Evolutionary conservation across 768 basidiomycete genomes (phyloP).

Genomic region (Lactifluus pinguis): DNA sequence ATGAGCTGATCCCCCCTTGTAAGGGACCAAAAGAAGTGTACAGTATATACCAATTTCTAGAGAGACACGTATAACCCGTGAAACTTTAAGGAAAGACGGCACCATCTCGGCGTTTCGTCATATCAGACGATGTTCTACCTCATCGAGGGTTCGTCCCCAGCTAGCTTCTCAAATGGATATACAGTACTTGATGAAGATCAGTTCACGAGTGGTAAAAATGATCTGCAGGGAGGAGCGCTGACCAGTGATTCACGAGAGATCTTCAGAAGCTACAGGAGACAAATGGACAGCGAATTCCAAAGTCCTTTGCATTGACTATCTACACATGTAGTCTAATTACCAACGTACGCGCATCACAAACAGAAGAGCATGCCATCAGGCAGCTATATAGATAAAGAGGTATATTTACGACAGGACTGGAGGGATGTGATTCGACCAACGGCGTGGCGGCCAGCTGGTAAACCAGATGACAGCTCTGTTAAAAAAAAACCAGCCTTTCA

Average conservation of each 20-base stretch:
- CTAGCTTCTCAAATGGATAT: no score
- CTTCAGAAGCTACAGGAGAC: neutral
- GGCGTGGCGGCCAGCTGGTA: constrained; percentile 1
- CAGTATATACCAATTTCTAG: no score
- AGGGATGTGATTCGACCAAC: neutral
- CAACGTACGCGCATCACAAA: neutral
- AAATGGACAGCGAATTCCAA: neutral
- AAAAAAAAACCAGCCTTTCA: neutral
- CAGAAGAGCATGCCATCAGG: neutral
- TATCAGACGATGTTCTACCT: no score
- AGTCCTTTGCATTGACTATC: neutral
- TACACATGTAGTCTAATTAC: neutral
- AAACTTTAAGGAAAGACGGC: no score
- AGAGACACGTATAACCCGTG: no score
- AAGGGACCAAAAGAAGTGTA: no score
- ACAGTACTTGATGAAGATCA: no score
- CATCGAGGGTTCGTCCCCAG: no score
- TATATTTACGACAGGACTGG: constrained; percentile 13
- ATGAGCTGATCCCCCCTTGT: no score
- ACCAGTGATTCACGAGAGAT: neutral
- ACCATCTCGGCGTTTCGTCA: no score
- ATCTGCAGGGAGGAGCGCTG: neutral
- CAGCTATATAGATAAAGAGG: constrained; percentile 10
- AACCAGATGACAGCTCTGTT: neutral
- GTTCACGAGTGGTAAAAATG: neutral